Evolutionary conservation across 768 basidiomycete genomes (phyloP), one percentile per base, ranked within the genome.

Genomic region (Chalciporus pseudorubinellus): DNA sequence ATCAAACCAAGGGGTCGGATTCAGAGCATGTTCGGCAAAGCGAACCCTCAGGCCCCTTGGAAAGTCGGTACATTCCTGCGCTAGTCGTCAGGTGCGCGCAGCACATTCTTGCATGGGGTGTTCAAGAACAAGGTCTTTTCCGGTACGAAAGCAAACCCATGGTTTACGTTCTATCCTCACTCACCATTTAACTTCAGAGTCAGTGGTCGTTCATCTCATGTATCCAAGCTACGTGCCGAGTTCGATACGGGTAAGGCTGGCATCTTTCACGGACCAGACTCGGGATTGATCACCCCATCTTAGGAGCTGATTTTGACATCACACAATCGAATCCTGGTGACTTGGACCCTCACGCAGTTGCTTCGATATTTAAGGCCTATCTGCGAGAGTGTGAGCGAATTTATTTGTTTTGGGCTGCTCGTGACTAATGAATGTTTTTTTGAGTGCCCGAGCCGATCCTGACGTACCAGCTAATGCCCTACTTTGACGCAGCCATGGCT

Each of bases 311-410:
- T 71, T 92, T 86, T 60, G 86, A 93, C 63, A 80, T 98, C 72
- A 71, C 77, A 36, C 80, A 82, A 55, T 88, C 85, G 56, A 79
- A 80, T 44, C 93, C 92, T 21, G 83, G 88, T 8, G 93, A 98
- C 62, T 72, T 98, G 31, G 95, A 98, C 64, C 95, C 95, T 42
- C 93, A 98, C 67, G 91, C 92, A 1, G 94, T 98, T 7, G 85
- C 94, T 18, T 90, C 91, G 21, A 74, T 95, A 26, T 97, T 95
- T 73, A 97, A 95, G 69, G 87, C 91, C 1, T 98, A 84, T 67
- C 75, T 98, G 39, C 87, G 95, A 50, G 93, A 97, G 79, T 73
- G 94, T 95, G 71, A 75, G 94, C 78, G 40, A 9, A 42, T 44
- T 48, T 26, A 13, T 53, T 29, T 19, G 14, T 43, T 39, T 50